Conservation (phyloP, 2,329 filamentous ascomycete genomes). For the Arthroderma sp. region DNA sequence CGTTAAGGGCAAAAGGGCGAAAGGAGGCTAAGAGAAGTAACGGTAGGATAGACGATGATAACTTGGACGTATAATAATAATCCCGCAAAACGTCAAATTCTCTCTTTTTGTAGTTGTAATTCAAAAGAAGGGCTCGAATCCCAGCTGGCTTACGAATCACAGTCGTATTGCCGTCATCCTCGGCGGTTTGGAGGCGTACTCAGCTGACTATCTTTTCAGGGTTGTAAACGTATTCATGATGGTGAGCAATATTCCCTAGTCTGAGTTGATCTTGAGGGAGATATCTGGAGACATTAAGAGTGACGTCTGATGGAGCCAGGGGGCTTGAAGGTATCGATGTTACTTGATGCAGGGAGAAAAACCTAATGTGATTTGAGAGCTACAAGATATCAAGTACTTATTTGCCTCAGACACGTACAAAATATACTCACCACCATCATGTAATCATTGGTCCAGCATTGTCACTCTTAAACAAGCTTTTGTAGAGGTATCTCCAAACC, state of each 20-base stretch:
- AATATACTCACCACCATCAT: not conserved
- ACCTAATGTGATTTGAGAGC: not conserved
- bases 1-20: not conserved
- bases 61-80: not conserved
- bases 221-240: not conserved
- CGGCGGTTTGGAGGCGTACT: not conserved
- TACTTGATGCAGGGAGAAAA: not conserved
- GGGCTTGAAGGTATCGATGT: not conserved
- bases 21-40: not conserved
- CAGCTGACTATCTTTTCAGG: not conserved
- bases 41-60: not conserved
- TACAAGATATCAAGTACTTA: not conserved
- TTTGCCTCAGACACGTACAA: not conserved
- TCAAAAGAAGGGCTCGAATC: not conserved
- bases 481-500: not conserved
- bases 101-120: not conserved
- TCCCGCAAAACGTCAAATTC: not conserved
- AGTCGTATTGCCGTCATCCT: not conserved
- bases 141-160: not conserved
- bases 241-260: not conserved
- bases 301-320: not conserved
- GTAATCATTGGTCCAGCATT: too few species aligned
- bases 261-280: not conserved
- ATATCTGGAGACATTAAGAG: not conserved
- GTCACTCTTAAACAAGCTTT: constrained; percentile 4